Conservation (phyloP, 73 alveolate species). For the Tetrahymena elliotti region DNA sequence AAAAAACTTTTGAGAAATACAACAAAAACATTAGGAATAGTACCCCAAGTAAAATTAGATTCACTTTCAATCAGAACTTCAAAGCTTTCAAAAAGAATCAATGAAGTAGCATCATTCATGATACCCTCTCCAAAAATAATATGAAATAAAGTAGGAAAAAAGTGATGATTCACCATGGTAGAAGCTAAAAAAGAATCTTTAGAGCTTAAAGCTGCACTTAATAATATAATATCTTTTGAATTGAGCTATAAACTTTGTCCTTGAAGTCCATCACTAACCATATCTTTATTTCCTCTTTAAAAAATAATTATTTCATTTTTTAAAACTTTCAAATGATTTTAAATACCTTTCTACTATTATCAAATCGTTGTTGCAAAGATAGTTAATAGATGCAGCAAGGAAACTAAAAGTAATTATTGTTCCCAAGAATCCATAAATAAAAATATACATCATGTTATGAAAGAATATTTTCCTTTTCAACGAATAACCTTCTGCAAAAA, state of each 20-base stretch:
- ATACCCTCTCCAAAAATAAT: constrained; percentile 84
- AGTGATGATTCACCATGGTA: constrained; percentile 56
- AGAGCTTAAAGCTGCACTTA: constrained; percentile 65
- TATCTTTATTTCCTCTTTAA: background rate
- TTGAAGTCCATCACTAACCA: background rate
- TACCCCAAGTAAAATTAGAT: background rate
- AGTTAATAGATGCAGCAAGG: constrained; percentile 35
- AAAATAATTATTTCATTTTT: too few relatives aligned
- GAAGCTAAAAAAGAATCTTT: constrained; percentile 79
- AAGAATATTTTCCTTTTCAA: constrained; percentile 79
- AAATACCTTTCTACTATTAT: background rate
- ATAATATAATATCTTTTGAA: constrained; percentile 43
- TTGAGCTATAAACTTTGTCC: background rate
- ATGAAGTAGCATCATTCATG: constrained; percentile 81
- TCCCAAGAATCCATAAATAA: constrained; percentile 78
- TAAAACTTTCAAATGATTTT: too few relatives aligned
- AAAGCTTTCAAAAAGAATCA: constrained; percentile 71
- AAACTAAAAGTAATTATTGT: constrained; percentile 69
- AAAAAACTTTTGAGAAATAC: background rate
- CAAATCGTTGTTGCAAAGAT: background rate
- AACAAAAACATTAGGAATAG: background rate
- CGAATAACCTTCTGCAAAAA: constrained; percentile 84
- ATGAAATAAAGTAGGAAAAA: constrained; percentile 66
- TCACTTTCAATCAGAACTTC: background rate
- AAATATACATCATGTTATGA: constrained; percentile 67